A percentile compares a stretch with the other conserved stretches of the same genome.
Conservation (phyloP, 441 rosid species). For the Cnidoscolus chayamansa region DNA sequence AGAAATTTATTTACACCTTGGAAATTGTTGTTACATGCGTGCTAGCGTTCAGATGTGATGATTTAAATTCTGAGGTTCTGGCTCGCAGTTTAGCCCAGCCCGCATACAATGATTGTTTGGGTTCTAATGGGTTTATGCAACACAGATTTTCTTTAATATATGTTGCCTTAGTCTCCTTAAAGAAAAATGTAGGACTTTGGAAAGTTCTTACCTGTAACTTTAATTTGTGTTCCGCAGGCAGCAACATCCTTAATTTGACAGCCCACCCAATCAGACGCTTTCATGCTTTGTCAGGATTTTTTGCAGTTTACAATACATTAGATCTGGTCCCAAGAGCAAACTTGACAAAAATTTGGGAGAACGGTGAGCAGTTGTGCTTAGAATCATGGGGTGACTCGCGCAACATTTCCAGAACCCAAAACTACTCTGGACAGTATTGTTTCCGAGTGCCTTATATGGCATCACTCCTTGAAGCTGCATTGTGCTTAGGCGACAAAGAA, state of each 20-base stretch:
- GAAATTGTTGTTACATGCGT: background rate
- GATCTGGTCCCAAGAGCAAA: constrained; percentile 41
- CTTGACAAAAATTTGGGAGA: constrained; percentile 40
- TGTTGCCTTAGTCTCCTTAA: background rate
- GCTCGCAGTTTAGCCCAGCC: background rate
- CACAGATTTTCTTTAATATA: background rate
- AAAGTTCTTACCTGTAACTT: constrained; percentile 14
- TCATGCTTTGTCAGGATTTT: constrained; percentile 63
- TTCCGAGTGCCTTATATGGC: constrained; percentile 48
- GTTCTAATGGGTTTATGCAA: background rate
- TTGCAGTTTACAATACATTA: constrained; percentile 38
- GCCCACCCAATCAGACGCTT: constrained; percentile 29
- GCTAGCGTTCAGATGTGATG: background rate
- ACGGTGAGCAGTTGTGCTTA: constrained; percentile 46
- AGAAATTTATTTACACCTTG: no score
- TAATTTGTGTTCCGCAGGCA: constrained; percentile 34
- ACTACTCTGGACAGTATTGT: constrained; percentile 37
- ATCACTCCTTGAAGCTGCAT: constrained; percentile 42
- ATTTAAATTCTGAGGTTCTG: background rate
- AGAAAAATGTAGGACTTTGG: background rate
- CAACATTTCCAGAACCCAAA: constrained; percentile 25
- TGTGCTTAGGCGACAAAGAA: constrained; percentile 37
- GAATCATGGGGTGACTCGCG: constrained; percentile 27
- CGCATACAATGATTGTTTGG: background rate
- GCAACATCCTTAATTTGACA: constrained; percentile 29